Conservation (phyloP, 2,329 filamentous ascomycete species). For the Colletotrichum sp. region DNA sequence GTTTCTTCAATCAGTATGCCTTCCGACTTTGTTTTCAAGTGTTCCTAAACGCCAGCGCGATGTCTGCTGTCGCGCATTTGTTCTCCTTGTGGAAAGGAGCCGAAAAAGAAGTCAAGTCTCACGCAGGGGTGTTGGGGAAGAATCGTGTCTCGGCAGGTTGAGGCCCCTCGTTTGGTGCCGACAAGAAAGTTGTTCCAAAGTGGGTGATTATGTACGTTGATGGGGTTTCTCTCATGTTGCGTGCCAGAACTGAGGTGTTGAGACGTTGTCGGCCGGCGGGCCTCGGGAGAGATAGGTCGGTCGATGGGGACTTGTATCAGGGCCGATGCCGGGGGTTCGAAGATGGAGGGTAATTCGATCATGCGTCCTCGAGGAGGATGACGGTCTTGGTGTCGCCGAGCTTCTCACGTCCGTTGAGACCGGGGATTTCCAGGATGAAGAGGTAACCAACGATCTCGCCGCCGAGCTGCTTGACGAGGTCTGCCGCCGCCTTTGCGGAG, state of each 20-base stretch:
- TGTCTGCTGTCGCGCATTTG: not conserved
- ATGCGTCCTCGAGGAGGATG: conserved; percentile 73
- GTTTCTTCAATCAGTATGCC: conserved; percentile 10
- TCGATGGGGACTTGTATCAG: not conserved
- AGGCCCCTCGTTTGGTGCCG: not conserved
- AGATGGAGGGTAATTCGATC: conserved; percentile 13
- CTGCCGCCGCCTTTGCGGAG: conserved; percentile 85
- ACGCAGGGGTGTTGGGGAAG: not conserved
- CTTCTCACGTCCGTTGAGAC: conserved; percentile 90
- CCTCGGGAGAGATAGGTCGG: not conserved
- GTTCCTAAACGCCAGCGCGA: conserved; percentile 13
- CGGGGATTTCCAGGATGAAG: conserved; percentile 95
- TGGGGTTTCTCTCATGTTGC: not conserved
- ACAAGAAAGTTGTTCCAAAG: not conserved
- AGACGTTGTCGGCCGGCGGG: not conserved
- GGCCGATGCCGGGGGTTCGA: not conserved
- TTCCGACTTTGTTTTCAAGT: not conserved
- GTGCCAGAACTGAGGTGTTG: not conserved
- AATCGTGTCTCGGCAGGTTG: not conserved
- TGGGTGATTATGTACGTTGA: not conserved
- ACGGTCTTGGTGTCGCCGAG: conserved; percentile 78
- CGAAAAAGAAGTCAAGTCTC: not conserved
- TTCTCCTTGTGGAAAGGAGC: not conserved
- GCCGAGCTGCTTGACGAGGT: conserved; percentile 84
- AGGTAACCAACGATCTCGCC: conserved; percentile 87